Conservation (phyloP, 352 stramenopile genomes). For the Phytophthora litchii region DNA sequence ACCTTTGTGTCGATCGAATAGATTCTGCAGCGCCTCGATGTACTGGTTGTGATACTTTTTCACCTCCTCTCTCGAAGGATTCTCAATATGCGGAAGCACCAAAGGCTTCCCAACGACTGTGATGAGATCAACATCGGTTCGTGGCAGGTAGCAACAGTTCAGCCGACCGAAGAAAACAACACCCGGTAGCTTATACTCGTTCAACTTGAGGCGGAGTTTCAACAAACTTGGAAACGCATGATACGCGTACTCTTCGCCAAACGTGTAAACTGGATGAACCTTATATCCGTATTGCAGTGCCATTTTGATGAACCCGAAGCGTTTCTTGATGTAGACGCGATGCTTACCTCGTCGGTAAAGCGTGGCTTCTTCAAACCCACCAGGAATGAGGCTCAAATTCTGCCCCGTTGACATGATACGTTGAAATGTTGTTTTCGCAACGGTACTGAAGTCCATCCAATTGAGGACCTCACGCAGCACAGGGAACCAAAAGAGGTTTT, state of each 20-base stretch:
- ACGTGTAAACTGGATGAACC: slow-evolving; percentile 89
- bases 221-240: slow-evolving; percentile 76
- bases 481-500: slow-evolving; percentile 70
- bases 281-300: slow-evolving; percentile 89
- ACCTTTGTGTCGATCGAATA: slow-evolving; percentile 90
- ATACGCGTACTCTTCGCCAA: slow-evolving; percentile 90
- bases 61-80: slow-evolving; percentile 90
- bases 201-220: slow-evolving; percentile 71
- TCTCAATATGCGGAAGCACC: slow-evolving; percentile 81
- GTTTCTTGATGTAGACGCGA: slow-evolving; percentile 87
- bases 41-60: slow-evolving; percentile 91
- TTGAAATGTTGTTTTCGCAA: slow-evolving; percentile 52
- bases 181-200: slow-evolving; percentile 80
- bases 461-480: slow-evolving; percentile 57
- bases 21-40: slow-evolving; percentile 66
- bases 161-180: slow-evolving; percentile 61
- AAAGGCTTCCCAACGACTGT: slow-evolving; percentile 90
- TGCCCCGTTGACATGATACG: slow-evolving; percentile 47
- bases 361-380: slow-evolving; percentile 95
- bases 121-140: slow-evolving; percentile 67
- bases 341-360: slow-evolving; percentile 78
- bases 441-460: slow-evolving; percentile 62
- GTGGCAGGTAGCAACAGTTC: slow-evolving; percentile 86
- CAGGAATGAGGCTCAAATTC: slow-evolving; percentile 85
- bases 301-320: slow-evolving; percentile 92